Evolutionary conservation across 2,329 filamentous ascomycete genomes (phyloP).

Genomic region (Aspergillus niger): DNA sequence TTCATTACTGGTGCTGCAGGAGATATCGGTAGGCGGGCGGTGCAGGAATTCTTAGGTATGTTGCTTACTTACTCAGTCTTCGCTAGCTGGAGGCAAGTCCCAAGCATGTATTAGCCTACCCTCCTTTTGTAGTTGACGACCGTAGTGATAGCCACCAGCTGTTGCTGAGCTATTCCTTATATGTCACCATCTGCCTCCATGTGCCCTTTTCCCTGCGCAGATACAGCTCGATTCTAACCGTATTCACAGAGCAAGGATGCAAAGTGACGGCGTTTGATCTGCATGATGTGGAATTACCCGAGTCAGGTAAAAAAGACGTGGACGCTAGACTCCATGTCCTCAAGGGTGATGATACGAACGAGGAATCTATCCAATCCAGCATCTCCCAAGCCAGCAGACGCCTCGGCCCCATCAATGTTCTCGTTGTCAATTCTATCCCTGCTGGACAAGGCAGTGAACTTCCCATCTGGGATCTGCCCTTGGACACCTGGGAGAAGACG

Average conservation of each 20-base stretch:
- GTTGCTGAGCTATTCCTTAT: background rate
- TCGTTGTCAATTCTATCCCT: background rate
- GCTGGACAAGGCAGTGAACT: background rate
- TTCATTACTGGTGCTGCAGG: slow-evolving; percentile 58
- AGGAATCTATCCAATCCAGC: slow-evolving; percentile 47
- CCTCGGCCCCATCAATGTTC: slow-evolving; percentile 3
- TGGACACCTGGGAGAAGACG: slow-evolving; percentile 55
- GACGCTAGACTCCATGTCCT: slow-evolving; percentile 44
- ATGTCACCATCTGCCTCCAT: background rate
- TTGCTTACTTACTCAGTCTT: slow-evolving; percentile 4
- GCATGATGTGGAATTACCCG: slow-evolving; percentile 37
- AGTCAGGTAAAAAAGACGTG: slow-evolving; percentile 23
- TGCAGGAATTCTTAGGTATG: slow-evolving; percentile 56
- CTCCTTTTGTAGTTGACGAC: background rate
- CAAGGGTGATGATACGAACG: slow-evolving; percentile 52
- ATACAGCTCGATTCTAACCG: background rate
- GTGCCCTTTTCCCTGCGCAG: background rate
- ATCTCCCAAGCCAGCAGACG: slow-evolving; percentile 30
- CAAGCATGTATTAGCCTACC: background rate
- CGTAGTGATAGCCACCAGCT: background rate
- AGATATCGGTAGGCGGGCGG: slow-evolving; percentile 53
- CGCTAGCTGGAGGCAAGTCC: background rate
- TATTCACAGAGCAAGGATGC: slow-evolving; percentile 51
- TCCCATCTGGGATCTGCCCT: slow-evolving; percentile 54
- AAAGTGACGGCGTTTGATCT: slow-evolving; percentile 58